Percentiles rank a stretch among this genome's conserved stretches.
Evolutionary conservation across 1,284 basidiomycete genomes (phyloP).

Genomic region (Austroboletus novae-zelandiae): DNA sequence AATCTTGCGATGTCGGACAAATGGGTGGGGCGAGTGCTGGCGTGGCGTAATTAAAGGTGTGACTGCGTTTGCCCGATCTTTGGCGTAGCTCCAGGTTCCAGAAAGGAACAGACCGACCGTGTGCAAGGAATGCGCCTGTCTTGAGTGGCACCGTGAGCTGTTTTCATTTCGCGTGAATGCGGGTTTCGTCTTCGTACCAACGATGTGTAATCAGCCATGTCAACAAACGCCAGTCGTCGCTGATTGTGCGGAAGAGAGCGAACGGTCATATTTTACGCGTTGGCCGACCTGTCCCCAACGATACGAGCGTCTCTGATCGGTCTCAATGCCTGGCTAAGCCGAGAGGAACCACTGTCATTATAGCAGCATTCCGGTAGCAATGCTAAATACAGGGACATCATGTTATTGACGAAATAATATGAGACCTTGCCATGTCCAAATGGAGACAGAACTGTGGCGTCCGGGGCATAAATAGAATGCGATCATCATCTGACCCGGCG

Average conservation of each 20-base stretch:
- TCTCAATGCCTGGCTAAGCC: conserved; percentile 14
- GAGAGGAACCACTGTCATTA: conserved; percentile 1
- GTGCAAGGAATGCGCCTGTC: background rate
- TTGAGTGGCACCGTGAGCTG: conserved; percentile 11
- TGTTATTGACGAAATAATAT: conserved; percentile 25
- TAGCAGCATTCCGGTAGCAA: background rate
- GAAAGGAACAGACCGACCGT: conserved; percentile 3
- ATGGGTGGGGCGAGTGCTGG: conserved; percentile 8
- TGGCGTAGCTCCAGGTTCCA: conserved; percentile 11
- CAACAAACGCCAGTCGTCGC: conserved; percentile 16
- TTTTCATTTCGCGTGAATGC: conserved; percentile 15
- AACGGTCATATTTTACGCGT: conserved; percentile 20
- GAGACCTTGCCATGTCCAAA: background rate
- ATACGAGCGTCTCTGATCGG: conserved; percentile 21
- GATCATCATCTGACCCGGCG: conserved; percentile 19
- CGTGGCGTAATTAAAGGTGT: conserved; percentile 10
- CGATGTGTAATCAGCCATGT: conserved; percentile 15
- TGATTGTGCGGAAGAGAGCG: conserved; percentile 21
- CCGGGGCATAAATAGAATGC: conserved; percentile 1
- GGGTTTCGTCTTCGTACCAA: conserved; percentile 4
- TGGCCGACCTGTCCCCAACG: conserved; percentile 30
- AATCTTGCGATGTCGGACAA: conserved; percentile 10
- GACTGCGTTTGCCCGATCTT: conserved; percentile 17
- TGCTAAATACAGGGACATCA: conserved; percentile 20
- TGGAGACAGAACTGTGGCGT: background rate